Evolutionary conservation across 2,329 filamentous ascomycete genomes (phyloP).

Genomic region (Sclerotinia trifoliorum): DNA sequence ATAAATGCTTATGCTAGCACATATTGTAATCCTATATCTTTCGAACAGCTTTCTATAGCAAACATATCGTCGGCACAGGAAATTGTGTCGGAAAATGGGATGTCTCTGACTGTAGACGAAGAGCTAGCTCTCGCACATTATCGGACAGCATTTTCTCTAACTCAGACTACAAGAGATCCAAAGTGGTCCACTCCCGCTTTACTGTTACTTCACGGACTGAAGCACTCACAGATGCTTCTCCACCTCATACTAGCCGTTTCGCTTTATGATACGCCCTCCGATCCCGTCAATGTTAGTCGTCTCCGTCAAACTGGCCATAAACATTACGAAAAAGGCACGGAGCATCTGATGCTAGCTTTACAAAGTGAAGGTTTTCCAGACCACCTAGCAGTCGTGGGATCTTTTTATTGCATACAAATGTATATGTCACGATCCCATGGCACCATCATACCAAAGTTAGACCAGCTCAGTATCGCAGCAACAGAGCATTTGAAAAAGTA

Average conservation of each 20-base stretch:
- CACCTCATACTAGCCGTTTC: slow-evolving; percentile 21
- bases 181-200: slow-evolving; percentile 22
- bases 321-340: slow-evolving; percentile 24
- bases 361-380: not conserved
- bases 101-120: slow-evolving; percentile 13
- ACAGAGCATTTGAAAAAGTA: slow-evolving; percentile 13
- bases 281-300: not conserved
- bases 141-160: slow-evolving; percentile 21
- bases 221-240: slow-evolving; percentile 18
- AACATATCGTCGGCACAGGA: not conserved
- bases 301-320: slow-evolving; percentile 5
- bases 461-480: slow-evolving; percentile 22
- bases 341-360: slow-evolving; percentile 22
- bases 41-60: not conserved
- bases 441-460: slow-evolving; percentile 15
- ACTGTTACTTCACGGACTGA: slow-evolving; percentile 47
- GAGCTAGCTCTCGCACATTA: slow-evolving; percentile 21
- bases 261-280: slow-evolving; percentile 13
- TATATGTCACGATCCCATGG: slow-evolving; percentile 21
- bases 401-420: slow-evolving; percentile 24
- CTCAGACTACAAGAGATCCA: slow-evolving; percentile 24
- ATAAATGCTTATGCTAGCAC: not conserved
- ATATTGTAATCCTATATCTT: not conserved
- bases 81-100: not conserved
- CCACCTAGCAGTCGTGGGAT: slow-evolving; percentile 18